Base-by-base conservation (phyloP, 164 flowering plant species). In the Cinnamomum micranthum region DNA sequence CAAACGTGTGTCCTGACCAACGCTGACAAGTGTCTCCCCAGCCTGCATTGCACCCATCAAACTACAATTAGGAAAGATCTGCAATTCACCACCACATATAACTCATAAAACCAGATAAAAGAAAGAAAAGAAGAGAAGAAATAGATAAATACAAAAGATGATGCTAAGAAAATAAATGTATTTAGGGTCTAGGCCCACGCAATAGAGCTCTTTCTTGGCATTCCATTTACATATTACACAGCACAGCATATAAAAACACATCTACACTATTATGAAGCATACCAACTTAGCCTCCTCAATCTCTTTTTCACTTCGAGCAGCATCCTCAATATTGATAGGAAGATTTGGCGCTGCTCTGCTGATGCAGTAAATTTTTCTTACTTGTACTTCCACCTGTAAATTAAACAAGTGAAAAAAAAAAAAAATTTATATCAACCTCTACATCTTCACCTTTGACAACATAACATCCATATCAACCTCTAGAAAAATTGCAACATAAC, bases 301-400 rank as follows among this genome's bases (percentile, higher is more conserved):
- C 60, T 95, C 99, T 22, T 28, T 79, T 66, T 95, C 99, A 79
- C 97, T 92, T 50, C 99, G 82, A 27, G 97, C 89, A 65, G 98
- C 98, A 84, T 93, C 99, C 75, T 95, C 99, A n/a, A 95, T 83
- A 76, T 81, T 91, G 66, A 95, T 85, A 11, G 99, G 99, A 12
- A 95, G 76, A 22, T 76, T 86, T 0, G 93, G 88, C 74, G 85
- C 65, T 23, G 99, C 95, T 75, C 75, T 93, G 83, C 80, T 90
- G 19, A 95, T 75, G 65, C 97, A 85, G 67, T 85, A 90, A 25
- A 93, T 4, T 73, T 91, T 93, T 27, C 83, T 82, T 41, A 93
- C 89, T 80, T 89, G 93, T 78, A 95, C 75, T 74, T 95, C 99
- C 64, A 95, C 99, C 98, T 94, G 75, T 50, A 77, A 69, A 11